These are phyloP conservation scores for Mycena kentingensis DNA, from an alignment of 768 basidiomycete genomes.

Conservation along the genomic window DNA sequence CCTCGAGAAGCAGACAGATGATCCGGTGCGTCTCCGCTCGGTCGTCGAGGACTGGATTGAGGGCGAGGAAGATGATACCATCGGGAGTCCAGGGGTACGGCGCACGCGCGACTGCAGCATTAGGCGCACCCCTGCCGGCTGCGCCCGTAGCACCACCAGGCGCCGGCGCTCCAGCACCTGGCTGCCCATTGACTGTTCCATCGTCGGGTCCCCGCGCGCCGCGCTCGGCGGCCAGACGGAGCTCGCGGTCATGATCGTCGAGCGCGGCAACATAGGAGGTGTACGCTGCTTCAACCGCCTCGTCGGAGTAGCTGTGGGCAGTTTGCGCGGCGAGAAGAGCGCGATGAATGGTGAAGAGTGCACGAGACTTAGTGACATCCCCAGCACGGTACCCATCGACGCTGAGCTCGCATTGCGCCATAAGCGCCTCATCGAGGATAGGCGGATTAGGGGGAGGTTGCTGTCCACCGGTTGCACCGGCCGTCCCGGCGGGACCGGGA, in stretches of 20 bases:
- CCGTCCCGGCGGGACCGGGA: too few relatives aligned
- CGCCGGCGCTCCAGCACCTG: background rate
- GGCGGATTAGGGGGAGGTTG: background rate
- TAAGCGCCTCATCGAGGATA: background rate
- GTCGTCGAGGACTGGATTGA: background rate
- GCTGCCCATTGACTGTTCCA: background rate
- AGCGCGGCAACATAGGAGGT: background rate
- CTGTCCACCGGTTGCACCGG: too few relatives aligned
- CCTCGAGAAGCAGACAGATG: background rate
- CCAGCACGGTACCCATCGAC: constrained; percentile 1
- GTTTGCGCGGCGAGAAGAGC: background rate
- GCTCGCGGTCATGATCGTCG: constrained; percentile 1
- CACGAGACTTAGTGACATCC: background rate
- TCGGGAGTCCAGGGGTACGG: background rate
- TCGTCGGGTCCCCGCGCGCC: background rate
- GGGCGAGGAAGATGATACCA: background rate
- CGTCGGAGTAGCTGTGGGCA: background rate
- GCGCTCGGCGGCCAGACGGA: background rate
- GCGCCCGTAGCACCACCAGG: too few relatives aligned
- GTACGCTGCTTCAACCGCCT: background rate
- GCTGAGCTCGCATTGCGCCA: constrained; percentile 1
- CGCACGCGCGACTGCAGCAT: too few relatives aligned
- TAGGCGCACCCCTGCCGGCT: too few relatives aligned
- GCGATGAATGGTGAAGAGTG: background rate
- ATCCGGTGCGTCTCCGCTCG: background rate